Evolutionary conservation across 495 filamentous ascomycete species (phyloP), one percentile per base, ranked within the genome.

Genomic region (Hypomontagnella submonticulosa): DNA sequence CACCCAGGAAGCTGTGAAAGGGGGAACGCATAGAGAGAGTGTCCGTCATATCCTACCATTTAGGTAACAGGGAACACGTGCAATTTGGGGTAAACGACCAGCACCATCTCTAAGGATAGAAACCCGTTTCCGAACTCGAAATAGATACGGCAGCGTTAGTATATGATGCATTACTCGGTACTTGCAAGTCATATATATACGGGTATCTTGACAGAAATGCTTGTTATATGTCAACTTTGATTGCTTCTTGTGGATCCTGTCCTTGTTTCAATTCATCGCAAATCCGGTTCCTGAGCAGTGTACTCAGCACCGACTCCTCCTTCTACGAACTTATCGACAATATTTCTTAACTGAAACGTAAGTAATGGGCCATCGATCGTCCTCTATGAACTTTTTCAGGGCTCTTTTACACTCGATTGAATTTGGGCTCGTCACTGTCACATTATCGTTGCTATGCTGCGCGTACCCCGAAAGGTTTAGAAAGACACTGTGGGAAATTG

Each of bases 401-500:
- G 34, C 30, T 3, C 37, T 42, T 8, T 33, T 41, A 4, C 33
- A 46, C 2, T 12, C 12, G 3, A 11, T 55, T 10, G 59, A 62
- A 32, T 34, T 54, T 38, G 33, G 9, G 3, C 40, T 62, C 8
- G 59, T 49, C 13, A 16, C 54, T 41, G 20, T 40, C 12, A 62
- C 59, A 1, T 54, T 62, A 49, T 62, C 49, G 13, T 33, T 62
- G 18, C 42, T 62, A 8, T 62, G 59, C 32, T 54, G 49, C 19
- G 60, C 63, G 11, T 71, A 71, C 16, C 64, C 69, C 7, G 55
- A 61, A 38, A n/a, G 27, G 9, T 53, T 55, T 10, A 38, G 69
- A 15, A 66, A 44, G 41, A 56, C 47, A n/a, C 46, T 74, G n/a
- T 72, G 69, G 72, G 36, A 51, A 30, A 61, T 61, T 6, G 69